Percentiles rank a stretch among this genome's conserved stretches.
Evolutionary conservation across 306 rosid genomes (phyloP).

Genomic region (Cicer pinnatifidum): DNA sequence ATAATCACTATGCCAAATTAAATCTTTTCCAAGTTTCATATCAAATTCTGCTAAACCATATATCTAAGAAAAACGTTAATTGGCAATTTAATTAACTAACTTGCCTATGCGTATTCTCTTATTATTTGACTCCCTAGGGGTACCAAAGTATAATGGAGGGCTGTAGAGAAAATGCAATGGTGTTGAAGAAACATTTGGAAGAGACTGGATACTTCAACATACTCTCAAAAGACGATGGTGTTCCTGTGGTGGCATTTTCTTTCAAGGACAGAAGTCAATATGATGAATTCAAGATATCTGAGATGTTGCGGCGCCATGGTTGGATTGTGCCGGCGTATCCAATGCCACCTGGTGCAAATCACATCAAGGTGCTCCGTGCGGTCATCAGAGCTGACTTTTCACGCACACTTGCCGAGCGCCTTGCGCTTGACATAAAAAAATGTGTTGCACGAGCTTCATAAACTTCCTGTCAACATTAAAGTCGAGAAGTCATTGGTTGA

Average conservation of each 20-base stretch:
- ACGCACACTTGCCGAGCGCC: constrained; percentile 56
- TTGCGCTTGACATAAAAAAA: constrained; percentile 51
- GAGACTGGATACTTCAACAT: constrained; percentile 68
- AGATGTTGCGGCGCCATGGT: constrained; percentile 54
- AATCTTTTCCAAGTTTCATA: background rate
- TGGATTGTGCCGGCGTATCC: constrained; percentile 72
- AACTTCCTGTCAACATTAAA: constrained; percentile 6
- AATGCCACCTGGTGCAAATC: constrained; percentile 65
- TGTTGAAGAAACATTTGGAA: constrained; percentile 57
- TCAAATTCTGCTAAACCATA: background rate
- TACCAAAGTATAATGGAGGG: constrained; percentile 61
- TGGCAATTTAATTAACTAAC: background rate
- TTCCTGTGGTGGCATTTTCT: constrained; percentile 81
- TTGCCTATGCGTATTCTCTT: background rate
- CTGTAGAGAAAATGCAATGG: constrained; percentile 61
- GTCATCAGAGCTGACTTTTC: constrained; percentile 62
- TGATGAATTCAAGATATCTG: constrained; percentile 60
- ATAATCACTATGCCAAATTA: constrained; percentile 14
- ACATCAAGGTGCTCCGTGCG: constrained; percentile 60
- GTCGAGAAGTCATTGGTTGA: constrained; percentile 27
- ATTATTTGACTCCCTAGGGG: constrained; percentile 47
- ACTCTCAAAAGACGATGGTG: constrained; percentile 79
- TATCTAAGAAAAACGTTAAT: constrained; percentile 7
- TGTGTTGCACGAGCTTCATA: constrained; percentile 56
- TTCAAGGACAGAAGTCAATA: constrained; percentile 61